Conservation (phyloP, 257 asterid species). For the Solanum sitiens region DNA sequence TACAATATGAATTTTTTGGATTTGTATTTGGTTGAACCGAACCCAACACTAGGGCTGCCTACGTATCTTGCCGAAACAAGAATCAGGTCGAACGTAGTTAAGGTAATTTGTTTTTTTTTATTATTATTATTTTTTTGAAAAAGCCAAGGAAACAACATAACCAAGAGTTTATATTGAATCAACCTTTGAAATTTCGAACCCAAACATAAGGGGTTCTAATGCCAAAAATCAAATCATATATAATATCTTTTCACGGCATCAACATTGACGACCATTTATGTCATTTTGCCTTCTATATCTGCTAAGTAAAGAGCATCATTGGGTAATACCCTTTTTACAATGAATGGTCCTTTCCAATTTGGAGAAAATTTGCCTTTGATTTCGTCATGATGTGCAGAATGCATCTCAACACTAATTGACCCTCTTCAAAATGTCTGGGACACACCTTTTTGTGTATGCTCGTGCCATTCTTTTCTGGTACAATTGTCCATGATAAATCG, state of each 20-base stretch:
- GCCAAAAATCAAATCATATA: not conserved
- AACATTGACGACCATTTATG: too few relatives aligned
- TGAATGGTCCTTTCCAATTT: not conserved
- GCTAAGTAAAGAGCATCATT: not conserved
- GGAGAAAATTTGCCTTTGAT: not conserved
- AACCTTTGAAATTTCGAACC: not conserved
- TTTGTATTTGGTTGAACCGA: not conserved
- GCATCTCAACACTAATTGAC: not conserved
- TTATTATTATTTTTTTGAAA: too few relatives aligned
- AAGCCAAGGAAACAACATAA: too few relatives aligned
- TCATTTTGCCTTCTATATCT: not conserved
- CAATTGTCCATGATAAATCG: not conserved
- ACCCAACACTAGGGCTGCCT: not conserved
- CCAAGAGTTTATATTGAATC: too few relatives aligned
- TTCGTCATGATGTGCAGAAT: too few relatives aligned
- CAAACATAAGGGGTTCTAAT: not conserved
- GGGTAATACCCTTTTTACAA: not conserved
- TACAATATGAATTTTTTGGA: too few relatives aligned
- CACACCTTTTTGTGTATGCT: too few relatives aligned
- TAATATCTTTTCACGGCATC: not conserved
- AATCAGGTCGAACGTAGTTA: not conserved
- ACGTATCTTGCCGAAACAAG: not conserved
- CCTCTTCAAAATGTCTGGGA: not conserved
- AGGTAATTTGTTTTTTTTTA: too few relatives aligned
- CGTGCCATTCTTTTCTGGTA: not conserved